Evolutionary conservation across 345 rosid species (phyloP), one percentile per base, ranked within the genome.

Genomic region (Turritis glabra): DNA sequence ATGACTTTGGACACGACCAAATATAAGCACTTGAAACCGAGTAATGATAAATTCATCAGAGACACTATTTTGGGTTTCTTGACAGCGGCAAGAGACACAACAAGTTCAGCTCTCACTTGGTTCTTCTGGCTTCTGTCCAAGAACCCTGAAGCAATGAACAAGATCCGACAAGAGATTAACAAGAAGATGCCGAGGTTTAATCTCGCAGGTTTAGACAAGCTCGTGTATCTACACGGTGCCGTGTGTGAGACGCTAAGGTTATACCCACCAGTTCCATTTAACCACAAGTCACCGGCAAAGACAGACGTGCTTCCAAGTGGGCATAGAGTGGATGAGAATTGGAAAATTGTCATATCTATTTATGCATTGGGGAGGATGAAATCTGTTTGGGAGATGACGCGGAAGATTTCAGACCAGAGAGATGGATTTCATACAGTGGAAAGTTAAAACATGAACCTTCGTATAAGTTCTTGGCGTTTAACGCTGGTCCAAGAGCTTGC

Each of bases 371-470:
- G 43, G 2, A 32, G 63, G 10, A 57, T 35, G 43, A 19, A 11
- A 57, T 29, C 61, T 3, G 21, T 55, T n/a, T 55, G 61, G 61
- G 40, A 30, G 61, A 55, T 8, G 40, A 55, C 23, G 61, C 61
- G 0, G 3, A n/a, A n/a, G 60, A 8, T 1, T 54, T 55, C 14
- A 15, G 22, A 55, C 60, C 60, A 29, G 60, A 55, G 21, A 29
- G 60, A 27, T 55, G 60, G 38, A 55, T 55, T 29, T 55, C 60
- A 55, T 11, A 54, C 13, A 55, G 12, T 27, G 38, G 60, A n/a
- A 8, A 5, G 6, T 8, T 55, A 8, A 54, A 3, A 55, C 22
- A 29, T n/a, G 60, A 55, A 55, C 60, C 38, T 29, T 55, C 38
- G 2, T n/a, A 55, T 15, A 55, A 55, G 38, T 29, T 55, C 5